Conservation (phyloP, 2,329 filamentous ascomycete species). For the Cordyceps farinosa region DNA sequence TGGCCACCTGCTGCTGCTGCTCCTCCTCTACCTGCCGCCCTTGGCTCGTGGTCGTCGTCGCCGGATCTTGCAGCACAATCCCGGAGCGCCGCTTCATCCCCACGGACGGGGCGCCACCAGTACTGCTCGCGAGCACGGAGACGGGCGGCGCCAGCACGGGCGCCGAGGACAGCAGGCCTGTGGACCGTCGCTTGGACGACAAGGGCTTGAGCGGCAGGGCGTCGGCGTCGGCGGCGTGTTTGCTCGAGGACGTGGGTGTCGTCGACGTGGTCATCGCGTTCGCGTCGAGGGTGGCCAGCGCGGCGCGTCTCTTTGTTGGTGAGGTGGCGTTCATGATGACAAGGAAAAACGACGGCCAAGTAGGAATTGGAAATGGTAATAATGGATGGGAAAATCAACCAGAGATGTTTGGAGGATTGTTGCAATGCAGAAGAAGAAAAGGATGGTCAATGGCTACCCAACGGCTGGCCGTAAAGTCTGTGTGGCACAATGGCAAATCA, state of each 20-base stretch:
- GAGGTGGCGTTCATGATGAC: conserved; percentile 27
- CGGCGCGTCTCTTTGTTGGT: conserved; percentile 46
- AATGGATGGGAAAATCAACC: not conserved
- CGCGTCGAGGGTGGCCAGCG: conserved; percentile 43
- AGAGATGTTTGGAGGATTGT: too few species aligned
- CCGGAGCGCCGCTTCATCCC: conserved; percentile 28
- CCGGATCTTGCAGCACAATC: conserved; percentile 8
- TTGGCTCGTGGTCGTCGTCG: conserved; percentile 21
- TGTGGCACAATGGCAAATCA: too few species aligned
- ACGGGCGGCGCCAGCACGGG: conserved; percentile 2
- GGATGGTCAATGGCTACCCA: not conserved
- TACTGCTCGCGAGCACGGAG: not conserved
- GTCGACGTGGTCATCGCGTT: conserved; percentile 39
- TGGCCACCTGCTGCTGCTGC: conserved; percentile 24
- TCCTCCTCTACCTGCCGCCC: conserved; percentile 1
- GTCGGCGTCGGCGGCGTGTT: conserved; percentile 3
- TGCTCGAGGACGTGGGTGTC: conserved; percentile 25
- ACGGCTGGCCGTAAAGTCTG: not conserved
- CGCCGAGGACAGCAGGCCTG: not conserved
- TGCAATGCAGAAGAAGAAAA: not conserved
- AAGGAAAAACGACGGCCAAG: too few species aligned
- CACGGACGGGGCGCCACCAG: conserved; percentile 19
- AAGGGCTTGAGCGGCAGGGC: conserved; percentile 17
- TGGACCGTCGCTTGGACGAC: conserved; percentile 9
- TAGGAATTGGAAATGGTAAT: too few species aligned